Conservation (phyloP, 805 yeast genomes). For the Barnettozyma wickerhamii region DNA sequence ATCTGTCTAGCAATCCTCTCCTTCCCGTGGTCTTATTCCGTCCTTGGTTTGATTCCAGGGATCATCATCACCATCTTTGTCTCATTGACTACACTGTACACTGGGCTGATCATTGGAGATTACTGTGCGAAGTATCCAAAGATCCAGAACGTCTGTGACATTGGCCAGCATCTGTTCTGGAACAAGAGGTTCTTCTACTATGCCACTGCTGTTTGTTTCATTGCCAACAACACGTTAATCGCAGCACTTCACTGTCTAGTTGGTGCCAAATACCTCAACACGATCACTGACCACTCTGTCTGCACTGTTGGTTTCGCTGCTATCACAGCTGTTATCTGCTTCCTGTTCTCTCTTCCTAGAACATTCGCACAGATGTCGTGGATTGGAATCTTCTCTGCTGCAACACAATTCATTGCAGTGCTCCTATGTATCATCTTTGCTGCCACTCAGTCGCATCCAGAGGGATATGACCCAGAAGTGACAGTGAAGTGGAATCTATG, state of each 20-base stretch:
- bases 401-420: constrained; percentile 54
- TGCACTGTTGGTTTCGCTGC: constrained; percentile 53
- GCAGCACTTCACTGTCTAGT: constrained; percentile 56
- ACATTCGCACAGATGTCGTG: constrained; percentile 49
- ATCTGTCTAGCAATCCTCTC: constrained; percentile 60
- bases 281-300: constrained; percentile 43
- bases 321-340: constrained; percentile 45
- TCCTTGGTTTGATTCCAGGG: constrained; percentile 56
- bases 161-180: constrained; percentile 54
- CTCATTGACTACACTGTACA: constrained; percentile 46
- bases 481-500: constrained; percentile 43
- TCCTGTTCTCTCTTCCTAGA: constrained; percentile 49
- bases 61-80: constrained; percentile 49
- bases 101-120: constrained; percentile 51
- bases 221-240: constrained; percentile 51
- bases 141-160: constrained; percentile 50
- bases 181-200: constrained; percentile 49
- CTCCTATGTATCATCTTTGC: constrained; percentile 49
- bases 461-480: constrained; percentile 31
- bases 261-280: constrained; percentile 58
- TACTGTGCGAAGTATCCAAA: constrained; percentile 52
- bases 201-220: constrained; percentile 49
- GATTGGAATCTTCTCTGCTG: constrained; percentile 50
- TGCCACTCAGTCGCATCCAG: constrained; percentile 48
- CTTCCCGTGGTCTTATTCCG: constrained; percentile 64